Evolutionary conservation across 306 rosid genomes (phyloP), one percentile per base, ranked within the genome.

Genomic region (Inga leiocalycina): DNA sequence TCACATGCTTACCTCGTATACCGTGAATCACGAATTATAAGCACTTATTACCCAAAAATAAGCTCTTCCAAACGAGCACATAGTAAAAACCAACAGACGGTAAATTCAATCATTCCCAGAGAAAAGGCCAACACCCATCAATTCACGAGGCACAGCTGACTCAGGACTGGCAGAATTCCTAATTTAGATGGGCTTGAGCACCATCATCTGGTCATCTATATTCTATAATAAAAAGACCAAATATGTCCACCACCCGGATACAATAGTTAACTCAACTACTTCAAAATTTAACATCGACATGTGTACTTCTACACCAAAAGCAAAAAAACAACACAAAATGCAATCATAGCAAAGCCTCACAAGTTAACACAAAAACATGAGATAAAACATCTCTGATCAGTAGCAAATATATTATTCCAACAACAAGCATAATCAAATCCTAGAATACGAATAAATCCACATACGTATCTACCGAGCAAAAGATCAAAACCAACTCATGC

Each of bases 401-500:
- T 67, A 59, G 81, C 78, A 74, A 75, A 64, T 19, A 45, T 66
- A 66, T 86, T 84, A 80, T 84, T 87, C 66, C 70, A 77, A 81
- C 41, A 80, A 81, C 83, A 86, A 59, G 75, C 86, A 75, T 59
- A 65, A 46, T 59, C 54, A 82, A 72, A 41, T 71, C 34, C 76
- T 39, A 49, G 77, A 81, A 32, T 44, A 69, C 61, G 49, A 52
- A 74, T 54, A 79, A 44, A 82, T 61, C 81, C 82, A 81, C 82
- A 69, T 84, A 77, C 59, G 80, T 62, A 78, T 79, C 82, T 57
- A 74, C 52, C 79, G 57, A 64, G 79, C 39, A 43, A 73, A 62
- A 71, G 17, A 82, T 74, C 82, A 87, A 82, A 74, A 57, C 80
- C 71, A 83, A 82, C 77, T 77, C 87, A 73, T 34, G 32, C 51